Evolutionary conservation across 805 yeast genomes (phyloP).

Genomic region (Aciculoconidium aculeatum): DNA sequence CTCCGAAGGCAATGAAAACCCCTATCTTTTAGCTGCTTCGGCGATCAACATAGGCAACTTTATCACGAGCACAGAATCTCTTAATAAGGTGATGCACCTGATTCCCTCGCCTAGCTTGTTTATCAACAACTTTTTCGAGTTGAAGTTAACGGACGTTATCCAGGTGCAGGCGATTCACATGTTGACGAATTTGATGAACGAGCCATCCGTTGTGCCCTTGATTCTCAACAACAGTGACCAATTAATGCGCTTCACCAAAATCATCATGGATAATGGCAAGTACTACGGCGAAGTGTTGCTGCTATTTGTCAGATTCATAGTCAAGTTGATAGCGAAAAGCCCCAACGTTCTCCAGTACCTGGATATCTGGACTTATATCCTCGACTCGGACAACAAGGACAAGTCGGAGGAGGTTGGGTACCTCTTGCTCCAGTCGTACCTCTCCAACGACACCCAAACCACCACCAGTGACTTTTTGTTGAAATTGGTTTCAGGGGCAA

Average conservation of each 20-base stretch:
- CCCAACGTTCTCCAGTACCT: constrained; percentile 8
- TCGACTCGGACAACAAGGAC: constrained; percentile 1
- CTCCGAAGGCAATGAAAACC: constrained; percentile 8
- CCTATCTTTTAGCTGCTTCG: constrained; percentile 25
- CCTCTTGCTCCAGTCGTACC: constrained; percentile 17
- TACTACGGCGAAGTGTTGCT: constrained; percentile 30
- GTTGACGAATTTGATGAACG: constrained; percentile 23
- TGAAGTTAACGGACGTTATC: constrained; percentile 25
- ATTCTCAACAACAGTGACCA: constrained; percentile 10
- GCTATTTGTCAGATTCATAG: constrained; percentile 23
- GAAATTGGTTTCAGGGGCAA: constrained; percentile 1
- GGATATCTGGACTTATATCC: constrained; percentile 7
- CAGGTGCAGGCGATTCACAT: constrained; percentile 34
- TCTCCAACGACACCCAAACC: constrained; percentile 1
- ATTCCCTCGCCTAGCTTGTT: constrained; percentile 10
- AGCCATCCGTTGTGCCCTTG: constrained; percentile 7
- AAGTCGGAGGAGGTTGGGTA: constrained; percentile 11
- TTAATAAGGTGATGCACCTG: constrained; percentile 8
- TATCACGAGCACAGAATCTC: constrained; percentile 17
- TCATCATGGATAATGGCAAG: constrained; percentile 26
- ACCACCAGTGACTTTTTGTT: not conserved
- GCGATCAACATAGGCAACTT: constrained; percentile 33
- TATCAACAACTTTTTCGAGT: constrained; percentile 15
- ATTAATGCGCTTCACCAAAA: constrained; percentile 17
- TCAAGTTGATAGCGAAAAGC: constrained; percentile 13